Evolutionary conservation across 176 grass and related monocot species (phyloP).

Genomic region (Poa pratensis): DNA sequence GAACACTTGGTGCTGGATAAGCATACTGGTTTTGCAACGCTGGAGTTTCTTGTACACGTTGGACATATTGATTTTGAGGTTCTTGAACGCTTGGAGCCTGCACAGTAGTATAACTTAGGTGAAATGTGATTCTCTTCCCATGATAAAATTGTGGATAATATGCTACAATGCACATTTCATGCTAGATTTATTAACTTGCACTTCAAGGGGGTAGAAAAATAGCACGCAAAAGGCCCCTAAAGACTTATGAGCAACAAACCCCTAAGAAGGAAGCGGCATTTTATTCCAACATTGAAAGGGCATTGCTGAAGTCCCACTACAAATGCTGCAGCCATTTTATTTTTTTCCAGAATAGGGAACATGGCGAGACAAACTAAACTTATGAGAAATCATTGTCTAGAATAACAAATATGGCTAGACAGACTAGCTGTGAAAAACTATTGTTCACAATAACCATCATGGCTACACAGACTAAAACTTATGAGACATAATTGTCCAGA

Average conservation of each 20-base stretch:
- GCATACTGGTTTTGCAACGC: constrained; percentile 53
- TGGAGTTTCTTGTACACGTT: constrained; percentile 29
- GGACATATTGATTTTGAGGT: constrained; percentile 49
- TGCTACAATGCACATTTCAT: constrained; percentile 23
- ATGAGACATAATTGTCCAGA: background rate
- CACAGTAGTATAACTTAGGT: constrained; percentile 36
- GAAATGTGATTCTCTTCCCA: constrained; percentile 34
- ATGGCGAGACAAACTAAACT: constrained; percentile 12
- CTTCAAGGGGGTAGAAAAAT: background rate
- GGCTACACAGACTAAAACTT: constrained; percentile 6
- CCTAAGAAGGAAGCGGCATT: background rate
- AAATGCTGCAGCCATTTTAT: background rate
- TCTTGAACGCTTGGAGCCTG: constrained; percentile 46
- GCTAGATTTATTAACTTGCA: background rate
- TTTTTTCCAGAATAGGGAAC: constrained; percentile 10
- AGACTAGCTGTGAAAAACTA: constrained; percentile 18
- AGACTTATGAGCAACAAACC: background rate
- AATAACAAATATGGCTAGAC: constrained; percentile 19
- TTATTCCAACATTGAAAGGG: background rate
- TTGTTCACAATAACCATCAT: constrained; percentile 16
- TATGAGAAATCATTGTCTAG: constrained; percentile 15
- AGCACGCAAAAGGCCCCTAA: background rate
- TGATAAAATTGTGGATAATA: constrained; percentile 35
- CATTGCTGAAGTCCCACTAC: background rate
- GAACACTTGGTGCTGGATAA: constrained; percentile 35